Conservation (phyloP, 768 basidiomycete species). For the Baorangia bicolor region DNA sequence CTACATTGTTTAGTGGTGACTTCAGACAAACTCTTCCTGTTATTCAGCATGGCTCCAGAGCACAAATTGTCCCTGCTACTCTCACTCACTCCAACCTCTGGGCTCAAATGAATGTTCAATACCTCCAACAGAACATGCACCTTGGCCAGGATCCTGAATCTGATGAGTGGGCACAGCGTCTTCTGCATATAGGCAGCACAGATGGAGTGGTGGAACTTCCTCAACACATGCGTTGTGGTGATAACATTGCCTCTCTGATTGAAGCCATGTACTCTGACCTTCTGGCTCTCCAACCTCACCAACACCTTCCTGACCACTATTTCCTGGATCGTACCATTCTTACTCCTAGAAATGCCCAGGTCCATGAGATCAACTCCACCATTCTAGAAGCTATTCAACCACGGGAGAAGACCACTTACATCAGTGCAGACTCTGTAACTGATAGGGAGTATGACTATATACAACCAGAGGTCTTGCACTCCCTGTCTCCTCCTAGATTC, state of each 20-base stretch:
- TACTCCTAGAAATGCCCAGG: slow-evolving; percentile 28
- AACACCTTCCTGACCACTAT: slow-evolving; percentile 22
- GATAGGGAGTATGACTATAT: slow-evolving; percentile 25
- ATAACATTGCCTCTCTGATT: slow-evolving; percentile 21
- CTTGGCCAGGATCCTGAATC: no score
- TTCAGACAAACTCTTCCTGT: slow-evolving; percentile 49
- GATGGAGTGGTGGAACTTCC: no score
- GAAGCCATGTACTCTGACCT: slow-evolving; percentile 28
- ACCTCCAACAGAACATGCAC: slow-evolving; percentile 28
- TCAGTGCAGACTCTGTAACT: slow-evolving; percentile 32
- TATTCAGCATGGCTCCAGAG: slow-evolving; percentile 37
- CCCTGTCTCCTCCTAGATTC: slow-evolving; percentile 38
- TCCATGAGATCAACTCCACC: slow-evolving; percentile 32
- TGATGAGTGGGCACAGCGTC: background rate
- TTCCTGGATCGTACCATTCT: slow-evolving; percentile 34
- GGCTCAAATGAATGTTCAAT: no score
- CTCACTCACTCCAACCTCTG: no score
- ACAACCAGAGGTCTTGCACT: slow-evolving; percentile 40
- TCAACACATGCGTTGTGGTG: no score
- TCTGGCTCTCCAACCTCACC: slow-evolving; percentile 7
- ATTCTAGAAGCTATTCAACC: slow-evolving; percentile 23
- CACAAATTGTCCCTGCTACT: no score
- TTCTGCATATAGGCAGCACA: no score
- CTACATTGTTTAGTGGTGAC: slow-evolving; percentile 49
- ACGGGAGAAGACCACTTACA: slow-evolving; percentile 21